phyloP scores from a whole-genome alignment of 495 filamentous ascomycete genomes.

The Corynascus novoguineensis region DNA sequence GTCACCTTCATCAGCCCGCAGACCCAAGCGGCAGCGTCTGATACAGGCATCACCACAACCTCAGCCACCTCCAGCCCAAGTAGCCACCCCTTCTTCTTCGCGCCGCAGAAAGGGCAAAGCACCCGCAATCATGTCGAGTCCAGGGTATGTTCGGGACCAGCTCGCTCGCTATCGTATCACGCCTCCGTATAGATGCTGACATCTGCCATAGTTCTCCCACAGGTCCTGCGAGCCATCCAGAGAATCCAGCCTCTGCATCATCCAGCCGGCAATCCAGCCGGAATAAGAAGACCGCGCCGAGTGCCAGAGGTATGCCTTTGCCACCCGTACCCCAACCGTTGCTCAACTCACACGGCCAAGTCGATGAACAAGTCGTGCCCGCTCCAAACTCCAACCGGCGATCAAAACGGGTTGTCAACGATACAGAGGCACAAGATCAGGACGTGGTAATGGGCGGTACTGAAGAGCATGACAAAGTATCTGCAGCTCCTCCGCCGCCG shows the following conservation, averaged over 20 bases:
- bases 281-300: conserved; percentile 52
- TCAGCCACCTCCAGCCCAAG: conserved; percentile 23
- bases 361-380: conserved; percentile 18
- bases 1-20: conserved; percentile 37
- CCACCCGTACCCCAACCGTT: not conserved
- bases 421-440: conserved; percentile 45
- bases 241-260: conserved; percentile 41
- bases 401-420: conserved; percentile 50
- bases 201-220: conserved; percentile 29
- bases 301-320: conserved; percentile 27
- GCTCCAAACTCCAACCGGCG: conserved; percentile 41
- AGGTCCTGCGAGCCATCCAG: conserved; percentile 28
- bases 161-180: not conserved
- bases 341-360: conserved; percentile 14
- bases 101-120: conserved; percentile 60
- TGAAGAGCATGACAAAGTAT: conserved; percentile 58
- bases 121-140: conserved; percentile 72
- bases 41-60: conserved; percentile 27
- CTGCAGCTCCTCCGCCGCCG: conserved; percentile 35
- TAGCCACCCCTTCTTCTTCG: conserved; percentile 27
- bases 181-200: conserved; percentile 14
- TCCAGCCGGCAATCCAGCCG: conserved; percentile 65
- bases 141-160: conserved; percentile 55
- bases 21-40: conserved; percentile 49
- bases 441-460: conserved; percentile 52